phyloP scores from a whole-genome alignment of 73 alveolate species.

The Stentor coeruleus region DNA sequence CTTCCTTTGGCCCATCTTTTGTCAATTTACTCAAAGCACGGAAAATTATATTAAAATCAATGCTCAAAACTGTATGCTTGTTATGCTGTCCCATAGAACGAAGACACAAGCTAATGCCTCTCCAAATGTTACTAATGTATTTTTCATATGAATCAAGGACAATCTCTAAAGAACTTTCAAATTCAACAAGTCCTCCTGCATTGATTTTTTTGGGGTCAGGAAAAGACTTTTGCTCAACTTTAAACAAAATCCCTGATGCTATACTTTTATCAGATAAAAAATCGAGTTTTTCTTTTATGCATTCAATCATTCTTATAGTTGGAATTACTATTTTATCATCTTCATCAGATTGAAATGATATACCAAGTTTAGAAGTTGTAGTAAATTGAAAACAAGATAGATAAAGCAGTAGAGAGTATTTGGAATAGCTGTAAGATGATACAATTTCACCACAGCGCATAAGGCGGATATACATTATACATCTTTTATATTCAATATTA shows the following conservation, averaged over 20 bases:
- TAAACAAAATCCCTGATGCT: neutral
- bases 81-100: neutral
- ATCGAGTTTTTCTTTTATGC: constrained; percentile 5
- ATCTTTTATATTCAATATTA: neutral
- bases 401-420: neutral
- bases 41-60: neutral
- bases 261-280: neutral
- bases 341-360: neutral
- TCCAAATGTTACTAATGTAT: neutral
- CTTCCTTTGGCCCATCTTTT: neutral
- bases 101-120: neutral
- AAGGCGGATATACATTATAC: constrained; percentile 1
- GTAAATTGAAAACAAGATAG: neutral
- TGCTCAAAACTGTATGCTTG: neutral
- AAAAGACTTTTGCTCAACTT: constrained; percentile 5
- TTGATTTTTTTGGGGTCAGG: constrained; percentile 14
- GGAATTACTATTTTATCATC: neutral
- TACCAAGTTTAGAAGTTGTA: neutral
- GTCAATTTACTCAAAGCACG: neutral
- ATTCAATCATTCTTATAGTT: neutral
- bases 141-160: constrained; percentile 9
- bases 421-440: neutral
- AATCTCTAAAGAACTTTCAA: neutral
- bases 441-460: neutral
- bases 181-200: neutral